Evolutionary conservation across 2,329 filamentous ascomycete species (phyloP).

Genomic region (Biscogniauxia marginata): DNA sequence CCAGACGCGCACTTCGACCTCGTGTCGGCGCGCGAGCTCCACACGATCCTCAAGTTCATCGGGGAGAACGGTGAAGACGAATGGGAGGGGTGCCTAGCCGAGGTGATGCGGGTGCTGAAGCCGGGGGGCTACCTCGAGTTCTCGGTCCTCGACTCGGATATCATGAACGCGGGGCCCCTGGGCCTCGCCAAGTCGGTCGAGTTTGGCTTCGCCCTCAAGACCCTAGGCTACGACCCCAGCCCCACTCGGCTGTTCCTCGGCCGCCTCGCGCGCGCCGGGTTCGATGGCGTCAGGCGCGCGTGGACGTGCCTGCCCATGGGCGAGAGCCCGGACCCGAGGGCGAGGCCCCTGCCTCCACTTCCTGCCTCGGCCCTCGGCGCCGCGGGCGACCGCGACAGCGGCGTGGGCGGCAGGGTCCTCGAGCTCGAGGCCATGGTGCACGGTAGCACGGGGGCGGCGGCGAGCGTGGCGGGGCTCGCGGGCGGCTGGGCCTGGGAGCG

Average conservation of each 20-base stretch:
- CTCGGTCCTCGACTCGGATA: slow-evolving; percentile 82
- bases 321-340: slow-evolving; percentile 42
- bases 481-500: slow-evolving; percentile 94
- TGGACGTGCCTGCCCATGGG: slow-evolving; percentile 92
- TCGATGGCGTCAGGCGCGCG: slow-evolving; percentile 75
- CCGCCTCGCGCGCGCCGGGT: slow-evolving; percentile 72
- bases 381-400: slow-evolving; percentile 32
- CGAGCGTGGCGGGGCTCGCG: slow-evolving; percentile 75
- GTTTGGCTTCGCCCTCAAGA: slow-evolving; percentile 87
- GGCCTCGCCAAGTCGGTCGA: slow-evolving; percentile 84
- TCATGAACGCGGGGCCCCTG: slow-evolving; percentile 78
- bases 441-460: slow-evolving; percentile 71
- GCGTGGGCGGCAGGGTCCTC: slow-evolving; percentile 39
- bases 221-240: slow-evolving; percentile 82
- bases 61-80: slow-evolving; percentile 72
- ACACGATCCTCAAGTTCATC: slow-evolving; percentile 75
- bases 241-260: slow-evolving; percentile 80
- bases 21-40: slow-evolving; percentile 83
- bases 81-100: slow-evolving; percentile 79
- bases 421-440: slow-evolving; percentile 61
- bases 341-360: slow-evolving; percentile 30
- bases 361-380: slow-evolving; percentile 23
- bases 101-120: slow-evolving; percentile 89
- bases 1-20: slow-evolving; percentile 84
- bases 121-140: slow-evolving; percentile 93